Percentiles rank a stretch among this genome's conserved stretches.
These are phyloP conservation scores for Sugiyamaella grinbergsii DNA, from an alignment of 1,139 yeast genomes.

Conservation along the genomic window DNA sequence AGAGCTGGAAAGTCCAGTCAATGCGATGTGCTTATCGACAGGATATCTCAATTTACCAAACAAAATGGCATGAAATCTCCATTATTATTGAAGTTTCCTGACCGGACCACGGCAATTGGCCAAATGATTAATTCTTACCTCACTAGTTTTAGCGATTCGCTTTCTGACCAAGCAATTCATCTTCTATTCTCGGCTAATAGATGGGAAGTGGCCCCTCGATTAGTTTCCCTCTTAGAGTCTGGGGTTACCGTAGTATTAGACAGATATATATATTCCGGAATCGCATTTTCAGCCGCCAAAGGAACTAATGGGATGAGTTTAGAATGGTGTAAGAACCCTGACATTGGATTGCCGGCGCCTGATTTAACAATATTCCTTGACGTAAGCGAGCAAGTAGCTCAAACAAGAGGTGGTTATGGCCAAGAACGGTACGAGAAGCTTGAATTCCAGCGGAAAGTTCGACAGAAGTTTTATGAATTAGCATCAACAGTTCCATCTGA, in stretches of 20 bases:
- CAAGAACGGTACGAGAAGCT: constrained; percentile 82
- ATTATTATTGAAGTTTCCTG: constrained; percentile 75
- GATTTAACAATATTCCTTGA: constrained; percentile 81
- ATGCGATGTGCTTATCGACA: constrained; percentile 51
- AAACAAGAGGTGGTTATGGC: constrained; percentile 79
- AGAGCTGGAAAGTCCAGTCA: constrained; percentile 96
- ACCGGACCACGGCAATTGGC: constrained; percentile 81
- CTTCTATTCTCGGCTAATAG: constrained; percentile 89
- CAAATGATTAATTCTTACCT: constrained; percentile 73
- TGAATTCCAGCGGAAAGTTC: constrained; percentile 72
- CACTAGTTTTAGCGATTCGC: constrained; percentile 42
- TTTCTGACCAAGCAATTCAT: constrained; percentile 71
- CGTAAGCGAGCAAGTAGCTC: constrained; percentile 53
- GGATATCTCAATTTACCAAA: constrained; percentile 35
- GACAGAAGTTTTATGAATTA: constrained; percentile 57
- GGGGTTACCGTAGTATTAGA: constrained; percentile 75
- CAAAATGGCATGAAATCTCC: constrained; percentile 18
- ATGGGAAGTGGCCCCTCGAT: constrained; percentile 73
- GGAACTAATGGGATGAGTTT: constrained; percentile 50
- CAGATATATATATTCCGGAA: constrained; percentile 88
- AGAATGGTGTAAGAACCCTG: constrained; percentile 81
- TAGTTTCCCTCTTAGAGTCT: constrained; percentile 48
- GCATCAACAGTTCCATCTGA: constrained; percentile 35
- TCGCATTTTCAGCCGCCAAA: constrained; percentile 92
- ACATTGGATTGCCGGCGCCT: constrained; percentile 82